Percentiles rank a stretch among this genome's conserved stretches.
phyloP scores from a whole-genome alignment of 371 early-diverging fungal genomes.

The Agmasoma carcini region DNA sequence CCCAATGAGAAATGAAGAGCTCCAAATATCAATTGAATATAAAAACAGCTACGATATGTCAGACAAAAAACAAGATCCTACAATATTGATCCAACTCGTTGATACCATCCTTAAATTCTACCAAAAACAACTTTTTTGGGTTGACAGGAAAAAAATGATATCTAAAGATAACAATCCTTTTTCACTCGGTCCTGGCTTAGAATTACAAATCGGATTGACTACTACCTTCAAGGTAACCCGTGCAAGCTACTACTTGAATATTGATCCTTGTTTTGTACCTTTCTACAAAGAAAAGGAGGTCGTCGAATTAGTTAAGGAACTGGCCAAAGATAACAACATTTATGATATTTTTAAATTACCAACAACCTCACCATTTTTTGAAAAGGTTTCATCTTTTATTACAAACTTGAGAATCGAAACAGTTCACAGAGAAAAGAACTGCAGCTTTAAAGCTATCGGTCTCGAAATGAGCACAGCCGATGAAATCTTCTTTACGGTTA shows the following conservation, averaged over 20 bases:
- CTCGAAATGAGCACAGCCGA: conserved; percentile 3
- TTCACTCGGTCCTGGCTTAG: conserved; percentile 19
- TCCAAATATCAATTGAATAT: conserved; percentile 6
- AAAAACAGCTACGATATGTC: conserved; percentile 10
- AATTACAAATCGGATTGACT: conserved; percentile 32
- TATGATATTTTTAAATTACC: conserved; percentile 1
- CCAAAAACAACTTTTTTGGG: conserved; percentile 6
- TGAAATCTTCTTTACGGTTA: conserved; percentile 5
- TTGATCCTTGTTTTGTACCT: conserved; percentile 29
- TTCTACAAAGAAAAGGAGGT: conserved; percentile 28
- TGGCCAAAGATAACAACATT: background rate
- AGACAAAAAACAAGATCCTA: background rate
- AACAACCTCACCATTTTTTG: background rate
- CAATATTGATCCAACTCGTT: conserved; percentile 17
- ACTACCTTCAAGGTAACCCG: conserved; percentile 21
- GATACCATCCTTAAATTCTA: conserved; percentile 17
- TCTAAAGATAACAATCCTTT: background rate
- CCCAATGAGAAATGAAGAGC: conserved; percentile 4
- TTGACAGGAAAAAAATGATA: conserved; percentile 26
- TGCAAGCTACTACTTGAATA: conserved; percentile 32
- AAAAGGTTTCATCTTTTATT: conserved; percentile 12
- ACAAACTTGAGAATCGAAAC: conserved; percentile 22
- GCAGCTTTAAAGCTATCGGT: conserved; percentile 7
- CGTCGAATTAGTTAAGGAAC: conserved; percentile 10
- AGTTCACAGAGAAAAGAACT: conserved; percentile 16